These are phyloP conservation scores for Microbotryum intermedium DNA, from an alignment of 1,284 basidiomycete genomes.

Conservation along the genomic window DNA sequence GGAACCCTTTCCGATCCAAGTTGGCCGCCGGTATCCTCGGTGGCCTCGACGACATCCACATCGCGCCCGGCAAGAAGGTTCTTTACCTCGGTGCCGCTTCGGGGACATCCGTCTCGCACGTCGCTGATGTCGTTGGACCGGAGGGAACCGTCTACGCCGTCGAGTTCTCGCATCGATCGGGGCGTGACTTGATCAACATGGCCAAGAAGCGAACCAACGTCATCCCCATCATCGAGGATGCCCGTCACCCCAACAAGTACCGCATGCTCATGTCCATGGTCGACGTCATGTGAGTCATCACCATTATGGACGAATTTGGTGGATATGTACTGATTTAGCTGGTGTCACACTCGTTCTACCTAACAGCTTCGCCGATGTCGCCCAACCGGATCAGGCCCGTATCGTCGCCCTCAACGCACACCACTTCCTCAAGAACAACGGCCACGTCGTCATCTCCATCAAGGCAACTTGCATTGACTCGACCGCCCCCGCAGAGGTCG, in stretches of 20 bases:
- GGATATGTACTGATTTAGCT: neutral
- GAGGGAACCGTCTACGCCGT: conserved; percentile 97
- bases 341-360: conserved; percentile 35
- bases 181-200: conserved; percentile 98
- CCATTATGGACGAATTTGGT: conserved; percentile 31
- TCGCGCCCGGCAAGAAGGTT: conserved; percentile 90
- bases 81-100: conserved; percentile 91
- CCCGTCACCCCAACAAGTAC: conserved; percentile 88
- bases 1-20: conserved; percentile 99
- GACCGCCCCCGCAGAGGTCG: conserved; percentile 76
- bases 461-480: conserved; percentile 99
- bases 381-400: conserved; percentile 90
- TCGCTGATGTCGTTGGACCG: conserved; percentile 97
- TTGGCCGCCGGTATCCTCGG: conserved; percentile 93
- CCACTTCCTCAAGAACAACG: conserved; percentile 90
- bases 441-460: conserved; percentile 93
- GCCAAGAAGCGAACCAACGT: conserved; percentile 99
- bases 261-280: conserved; percentile 88
- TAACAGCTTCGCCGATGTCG: conserved; percentile 77
- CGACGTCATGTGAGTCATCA: conserved; percentile 57
- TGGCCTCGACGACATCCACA: conserved; percentile 89
- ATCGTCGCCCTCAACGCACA: conserved; percentile 90
- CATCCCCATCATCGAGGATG: conserved; percentile 97
- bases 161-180: conserved; percentile 93
- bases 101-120: conserved; percentile 97